phyloP scores from a whole-genome alignment of 768 basidiomycete genomes.

The Lentinula sp. region DNA sequence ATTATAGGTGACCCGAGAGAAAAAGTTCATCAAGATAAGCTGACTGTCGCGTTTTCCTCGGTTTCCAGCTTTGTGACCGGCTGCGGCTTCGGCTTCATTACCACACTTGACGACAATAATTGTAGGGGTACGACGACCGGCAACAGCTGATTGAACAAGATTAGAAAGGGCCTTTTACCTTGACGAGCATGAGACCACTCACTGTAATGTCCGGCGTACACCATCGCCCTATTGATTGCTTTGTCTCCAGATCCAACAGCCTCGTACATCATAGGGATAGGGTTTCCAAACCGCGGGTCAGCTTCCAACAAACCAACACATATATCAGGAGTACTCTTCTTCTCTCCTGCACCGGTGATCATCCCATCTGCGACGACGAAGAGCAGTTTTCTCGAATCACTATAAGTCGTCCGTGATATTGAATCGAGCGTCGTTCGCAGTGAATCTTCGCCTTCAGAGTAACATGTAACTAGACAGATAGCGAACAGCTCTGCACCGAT shows the following conservation, averaged over 20 bases:
- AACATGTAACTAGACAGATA: constrained; percentile 94
- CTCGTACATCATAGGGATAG: constrained; percentile 87
- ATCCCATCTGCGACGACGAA: constrained; percentile 97
- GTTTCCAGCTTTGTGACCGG: constrained; percentile 94
- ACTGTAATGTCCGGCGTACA: constrained; percentile 99
- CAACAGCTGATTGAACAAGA: constrained; percentile 43
- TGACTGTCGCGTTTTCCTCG: constrained; percentile 98
- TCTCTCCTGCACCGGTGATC: constrained; percentile 97
- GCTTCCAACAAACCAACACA: constrained; percentile 89
- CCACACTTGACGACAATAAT: constrained; percentile 96
- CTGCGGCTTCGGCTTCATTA: constrained; percentile 72
- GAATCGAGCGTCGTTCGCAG: constrained; percentile 89
- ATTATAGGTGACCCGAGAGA: constrained; percentile 98
- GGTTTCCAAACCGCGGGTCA: constrained; percentile 94
- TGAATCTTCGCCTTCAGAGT: constrained; percentile 94
- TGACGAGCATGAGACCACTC: constrained; percentile 25
- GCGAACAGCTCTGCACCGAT: constrained; percentile 96
- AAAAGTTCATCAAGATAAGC: constrained; percentile 99
- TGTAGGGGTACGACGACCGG: constrained; percentile 88
- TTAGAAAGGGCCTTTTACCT: neutral
- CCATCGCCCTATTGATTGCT: constrained; percentile 91
- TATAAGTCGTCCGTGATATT: constrained; percentile 86
- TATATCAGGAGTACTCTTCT: constrained; percentile 92
- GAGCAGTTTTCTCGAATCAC: constrained; percentile 85
- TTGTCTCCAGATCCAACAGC: constrained; percentile 90